phyloP scores from a whole-genome alignment of 495 filamentous ascomycete genomes.

The Pyrenula aspistea region DNA sequence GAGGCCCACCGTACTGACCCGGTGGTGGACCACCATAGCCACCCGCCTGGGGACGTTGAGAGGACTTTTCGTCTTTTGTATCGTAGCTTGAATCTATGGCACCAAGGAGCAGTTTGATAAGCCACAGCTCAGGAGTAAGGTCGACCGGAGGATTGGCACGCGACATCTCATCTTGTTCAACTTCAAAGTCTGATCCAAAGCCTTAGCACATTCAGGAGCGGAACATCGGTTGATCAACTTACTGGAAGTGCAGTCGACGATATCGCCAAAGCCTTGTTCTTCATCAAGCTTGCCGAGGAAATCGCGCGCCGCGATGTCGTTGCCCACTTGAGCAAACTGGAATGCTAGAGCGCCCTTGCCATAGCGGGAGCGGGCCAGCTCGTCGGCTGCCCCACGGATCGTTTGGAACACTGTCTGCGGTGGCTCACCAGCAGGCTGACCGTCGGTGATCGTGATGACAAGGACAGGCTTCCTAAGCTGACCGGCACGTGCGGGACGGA shows the following conservation, averaged over 20 bases:
- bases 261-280: constrained; percentile 45
- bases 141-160: constrained; percentile 40
- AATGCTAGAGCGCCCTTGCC: constrained; percentile 46
- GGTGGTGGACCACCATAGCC: constrained; percentile 8
- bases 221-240: constrained; percentile 17
- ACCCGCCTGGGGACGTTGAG: constrained; percentile 2
- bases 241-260: constrained; percentile 69
- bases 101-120: constrained; percentile 59
- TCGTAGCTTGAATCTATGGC: constrained; percentile 57
- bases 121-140: constrained; percentile 57
- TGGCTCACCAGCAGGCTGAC: constrained; percentile 46
- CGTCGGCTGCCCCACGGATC: constrained; percentile 33
- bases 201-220: constrained; percentile 7
- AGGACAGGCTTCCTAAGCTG: constrained; percentile 52
- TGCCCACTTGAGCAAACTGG: constrained; percentile 67
- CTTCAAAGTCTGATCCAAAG: constrained; percentile 44
- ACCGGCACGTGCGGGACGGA: constrained; percentile 32
- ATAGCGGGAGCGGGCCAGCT: constrained; percentile 32
- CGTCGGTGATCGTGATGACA: constrained; percentile 62
- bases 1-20: constrained; percentile 20
- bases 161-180: constrained; percentile 53
- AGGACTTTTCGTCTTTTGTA: constrained; percentile 47
- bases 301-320: constrained; percentile 50
- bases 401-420: constrained; percentile 35
- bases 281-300: constrained; percentile 52